Conservation (phyloP, 176 grass and related monocot species). For the Neostapfia colusana region DNA sequence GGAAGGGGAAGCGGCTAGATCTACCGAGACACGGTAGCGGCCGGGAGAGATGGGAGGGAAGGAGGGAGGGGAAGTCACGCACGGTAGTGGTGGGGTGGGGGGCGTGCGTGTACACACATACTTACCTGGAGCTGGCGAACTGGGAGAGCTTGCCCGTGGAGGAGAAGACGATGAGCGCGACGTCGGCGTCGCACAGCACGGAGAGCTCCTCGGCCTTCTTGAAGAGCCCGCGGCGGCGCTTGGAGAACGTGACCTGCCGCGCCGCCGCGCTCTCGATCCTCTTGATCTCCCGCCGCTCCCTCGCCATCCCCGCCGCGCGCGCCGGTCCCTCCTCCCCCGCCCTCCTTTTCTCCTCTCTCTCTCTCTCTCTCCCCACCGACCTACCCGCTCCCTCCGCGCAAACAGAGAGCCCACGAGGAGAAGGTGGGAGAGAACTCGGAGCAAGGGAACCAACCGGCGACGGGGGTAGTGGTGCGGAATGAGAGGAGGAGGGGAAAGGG, state of each 20-base stretch:
- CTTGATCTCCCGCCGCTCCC: constrained; percentile 80
- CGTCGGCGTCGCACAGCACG: no score
- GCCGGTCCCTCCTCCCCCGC: not conserved
- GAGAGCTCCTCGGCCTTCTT: no score
- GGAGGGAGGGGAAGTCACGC: not conserved
- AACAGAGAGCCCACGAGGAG: not conserved
- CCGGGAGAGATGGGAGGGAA: not conserved
- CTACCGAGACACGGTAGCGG: constrained; percentile 7
- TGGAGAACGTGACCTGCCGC: constrained; percentile 23
- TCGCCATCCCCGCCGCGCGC: constrained; percentile 48
- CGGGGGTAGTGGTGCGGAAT: constrained; percentile 9
- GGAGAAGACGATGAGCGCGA: no score
- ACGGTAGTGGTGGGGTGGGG: no score
- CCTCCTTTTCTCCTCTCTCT: no score
- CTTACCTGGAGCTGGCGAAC: constrained; percentile 81
- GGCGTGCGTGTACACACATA: not conserved
- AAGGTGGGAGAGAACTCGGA: no score
- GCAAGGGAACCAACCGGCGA: not conserved
- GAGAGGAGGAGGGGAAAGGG: not conserved
- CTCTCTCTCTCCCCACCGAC: not conserved
- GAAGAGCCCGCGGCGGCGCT: no score
- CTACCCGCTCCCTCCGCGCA: not conserved
- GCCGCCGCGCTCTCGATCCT: constrained; percentile 17
- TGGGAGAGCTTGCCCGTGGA: constrained; percentile 87
- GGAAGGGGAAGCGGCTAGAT: constrained; percentile 28